A percentile compares a stretch with the other conserved stretches of the same genome.
Conservation (phyloP, 1,284 basidiomycete species). For the Pseudozyma pruni region DNA sequence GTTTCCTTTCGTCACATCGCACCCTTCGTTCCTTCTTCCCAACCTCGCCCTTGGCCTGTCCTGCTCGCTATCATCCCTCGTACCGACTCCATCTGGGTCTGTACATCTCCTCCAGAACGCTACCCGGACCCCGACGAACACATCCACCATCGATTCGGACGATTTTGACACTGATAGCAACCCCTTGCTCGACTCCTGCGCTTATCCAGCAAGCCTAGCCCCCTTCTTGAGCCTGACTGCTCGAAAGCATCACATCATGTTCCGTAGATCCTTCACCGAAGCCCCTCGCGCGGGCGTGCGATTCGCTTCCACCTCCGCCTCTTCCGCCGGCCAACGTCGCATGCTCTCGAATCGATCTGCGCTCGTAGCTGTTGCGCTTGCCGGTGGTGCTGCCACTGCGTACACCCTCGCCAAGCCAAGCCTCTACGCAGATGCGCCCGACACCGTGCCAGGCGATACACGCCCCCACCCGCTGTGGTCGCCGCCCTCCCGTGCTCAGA, state of each 20-base stretch:
- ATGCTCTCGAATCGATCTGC: conserved; percentile 22
- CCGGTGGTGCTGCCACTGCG: conserved; percentile 40
- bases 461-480: conserved; percentile 64
- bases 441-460: conserved; percentile 53
- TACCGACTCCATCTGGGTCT: too few species aligned
- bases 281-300: conserved; percentile 39
- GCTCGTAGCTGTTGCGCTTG: conserved; percentile 27
- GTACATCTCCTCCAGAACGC: too few species aligned
- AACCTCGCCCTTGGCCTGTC: too few species aligned
- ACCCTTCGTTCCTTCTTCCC: too few species aligned
- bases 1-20: too few species aligned
- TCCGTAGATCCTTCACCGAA: conserved; percentile 34
- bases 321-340: conserved; percentile 21
- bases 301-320: conserved; percentile 39
- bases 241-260: too few species aligned
- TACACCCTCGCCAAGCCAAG: conserved; percentile 25
- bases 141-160: not conserved
- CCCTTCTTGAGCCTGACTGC: too few species aligned
- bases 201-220: too few species aligned
- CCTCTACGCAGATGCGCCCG: conserved; percentile 46
- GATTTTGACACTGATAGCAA: conserved; percentile 2
- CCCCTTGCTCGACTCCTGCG: conserved; percentile 5
- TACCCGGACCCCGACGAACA: too few species aligned
- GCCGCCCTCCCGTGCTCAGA: conserved; percentile 65
- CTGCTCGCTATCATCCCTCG: too few species aligned